Percentiles rank a stretch among this genome's conserved stretches.
Conservation (phyloP, 768 basidiomycete genomes). For the Mrakia frigida region DNA sequence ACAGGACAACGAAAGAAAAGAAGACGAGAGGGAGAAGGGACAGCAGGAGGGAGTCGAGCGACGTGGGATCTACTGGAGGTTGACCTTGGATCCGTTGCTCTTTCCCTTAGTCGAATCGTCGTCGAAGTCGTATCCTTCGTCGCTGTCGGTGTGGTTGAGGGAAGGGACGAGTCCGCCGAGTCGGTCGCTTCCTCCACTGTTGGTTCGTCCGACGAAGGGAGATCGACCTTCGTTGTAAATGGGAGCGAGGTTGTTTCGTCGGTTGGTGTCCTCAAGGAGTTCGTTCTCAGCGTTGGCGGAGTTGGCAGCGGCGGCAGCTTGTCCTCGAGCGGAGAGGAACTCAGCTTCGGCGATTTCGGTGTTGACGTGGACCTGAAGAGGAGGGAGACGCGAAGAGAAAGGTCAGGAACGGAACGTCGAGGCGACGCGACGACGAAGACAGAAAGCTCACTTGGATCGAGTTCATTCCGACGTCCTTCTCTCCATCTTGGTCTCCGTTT, state of each 20-base stretch:
- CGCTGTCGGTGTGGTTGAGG: conserved; percentile 7
- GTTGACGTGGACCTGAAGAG: conserved; percentile 18
- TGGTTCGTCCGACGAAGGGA: background rate
- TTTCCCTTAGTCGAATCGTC: conserved; percentile 9
- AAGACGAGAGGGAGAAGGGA: background rate
- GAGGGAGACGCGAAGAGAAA: background rate
- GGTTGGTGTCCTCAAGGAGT: background rate
- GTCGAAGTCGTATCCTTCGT: background rate
- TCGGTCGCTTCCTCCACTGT: background rate
- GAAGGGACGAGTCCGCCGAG: background rate
- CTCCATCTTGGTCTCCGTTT: background rate
- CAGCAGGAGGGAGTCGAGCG: background rate
- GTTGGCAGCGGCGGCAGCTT: background rate
- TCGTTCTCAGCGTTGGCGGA: background rate
- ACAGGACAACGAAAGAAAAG: background rate
- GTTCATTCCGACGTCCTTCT: conserved; percentile 13
- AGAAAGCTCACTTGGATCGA: conserved; percentile 11
- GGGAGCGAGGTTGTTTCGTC: background rate
- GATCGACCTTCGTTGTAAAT: background rate
- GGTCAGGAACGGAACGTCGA: conserved; percentile 8
- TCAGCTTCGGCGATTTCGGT: conserved; percentile 20
- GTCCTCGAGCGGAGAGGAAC: background rate
- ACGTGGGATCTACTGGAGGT: background rate
- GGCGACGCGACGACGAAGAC: too few relatives aligned
- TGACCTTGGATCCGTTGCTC: background rate